Base-by-base conservation (phyloP, 2,329 filamentous ascomycete species). In the Ophiognomonia clavigignenti-juglandacearum region DNA sequence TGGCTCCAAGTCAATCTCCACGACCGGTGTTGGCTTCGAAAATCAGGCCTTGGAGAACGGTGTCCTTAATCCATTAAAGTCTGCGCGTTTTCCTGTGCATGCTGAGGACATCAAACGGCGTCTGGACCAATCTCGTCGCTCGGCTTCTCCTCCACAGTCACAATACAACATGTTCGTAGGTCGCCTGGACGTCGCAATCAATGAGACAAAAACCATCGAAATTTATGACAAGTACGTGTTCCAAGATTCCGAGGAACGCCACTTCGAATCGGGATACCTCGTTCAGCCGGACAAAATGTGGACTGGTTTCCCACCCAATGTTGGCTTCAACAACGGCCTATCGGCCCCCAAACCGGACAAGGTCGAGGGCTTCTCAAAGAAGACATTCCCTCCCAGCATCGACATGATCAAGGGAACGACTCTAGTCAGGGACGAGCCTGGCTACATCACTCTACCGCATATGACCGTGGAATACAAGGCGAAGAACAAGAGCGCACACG, bases 401-500 rank as follows among this genome's bases (percentile, higher is more conserved):
- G 22, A 51, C 16, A 29, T 55, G 8, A 16, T 44, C 1, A 8
- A 57, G 19, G 14, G 11, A 2, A 54, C 54, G 2, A 48, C 53
- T 9, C 51, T 62, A 9, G 51, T 53, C 36, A 46, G 52, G 40
- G 49, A 57, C 16, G 14, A 52, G 5, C 32, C 42, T 2, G 0
- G n/a, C n/a, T 62, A 60, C 11, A 3, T 61, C 4, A 50, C 55
- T 6, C 47, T 63, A 8, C 55, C 62, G 4, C 62, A 62, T 23
- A 3, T 63, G 1, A 55, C 57, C 6, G 61, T 58, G 4, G 60
- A 63, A 24, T 58, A 51, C 29, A 57, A 57, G 32, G 47, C 39
- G 4, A 36, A 16, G 6, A 45, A 43, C 6, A 47, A 50, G 6
- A 26, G 54, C 37, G 47, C 56, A 50, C 26, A 41, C 14, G 5